Evolutionary conservation across 2,329 filamentous ascomycete species (phyloP), one percentile per base, ranked within the genome.

Genomic region (Beauveria caledonica): DNA sequence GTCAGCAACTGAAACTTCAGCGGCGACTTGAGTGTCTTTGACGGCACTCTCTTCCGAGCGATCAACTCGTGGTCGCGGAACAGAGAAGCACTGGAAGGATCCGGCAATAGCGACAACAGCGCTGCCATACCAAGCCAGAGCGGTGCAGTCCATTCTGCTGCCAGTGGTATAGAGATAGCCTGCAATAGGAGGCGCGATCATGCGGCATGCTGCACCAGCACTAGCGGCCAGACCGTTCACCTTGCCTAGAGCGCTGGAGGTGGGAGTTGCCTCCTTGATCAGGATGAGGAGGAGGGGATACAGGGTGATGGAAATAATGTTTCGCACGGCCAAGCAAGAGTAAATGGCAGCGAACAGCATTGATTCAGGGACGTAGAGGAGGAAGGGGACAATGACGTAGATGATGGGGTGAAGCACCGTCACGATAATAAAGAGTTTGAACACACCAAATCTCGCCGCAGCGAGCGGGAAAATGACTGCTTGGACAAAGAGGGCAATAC

Each of bases 181-280:
- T 2, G 84, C 81, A 17, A 88, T 69, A 0, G 86, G 86, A 6
- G 86, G 86, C 0, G 86, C 85, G 11, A 88, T 73, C 72, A 88
- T 90, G 60, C 87, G 79, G 66, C 84, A 88, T 7, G 82, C 84
- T 7, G 85, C 85, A 27, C 84, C 84, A 2, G 83, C 85, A 61
- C 83, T 86, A 55, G 86, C 85, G 23, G 85, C 84, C 48, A 88
- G 71, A 5, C 86, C 86, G 63, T 88, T 88, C 66, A 88, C 81
- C 66, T 80, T 85, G 56, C 86, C 86, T 44, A 87, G 74, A 7
- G 84, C 79, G 46, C 74, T 75, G 7, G 77, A 73, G 36, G 76
- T 78, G 2, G 84, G 83, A 0, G 83, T 86, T 1, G 84, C 83
- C 67, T 87, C 83, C 71, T 88, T 88, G 76, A 88, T 81, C 36